Evolutionary conservation across 2,329 filamentous ascomycete genomes (phyloP).

Genomic region (Colletotrichum tamarilloi): DNA sequence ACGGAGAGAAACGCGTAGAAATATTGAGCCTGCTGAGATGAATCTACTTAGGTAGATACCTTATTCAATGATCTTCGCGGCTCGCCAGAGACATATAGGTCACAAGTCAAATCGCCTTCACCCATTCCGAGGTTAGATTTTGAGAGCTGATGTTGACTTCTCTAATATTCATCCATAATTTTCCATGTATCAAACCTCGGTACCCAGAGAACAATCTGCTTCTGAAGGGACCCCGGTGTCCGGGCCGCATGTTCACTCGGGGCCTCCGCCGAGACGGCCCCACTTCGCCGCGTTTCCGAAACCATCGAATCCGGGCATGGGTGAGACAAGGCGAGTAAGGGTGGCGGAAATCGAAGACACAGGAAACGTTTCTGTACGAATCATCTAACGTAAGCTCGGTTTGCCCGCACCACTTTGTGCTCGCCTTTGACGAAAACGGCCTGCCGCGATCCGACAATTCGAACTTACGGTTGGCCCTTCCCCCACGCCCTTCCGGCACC

Average conservation of each 20-base stretch:
- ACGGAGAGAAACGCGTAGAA: not conserved
- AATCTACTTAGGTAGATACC: no score
- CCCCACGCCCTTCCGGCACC: no score
- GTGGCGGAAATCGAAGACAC: not conserved
- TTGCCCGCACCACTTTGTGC: not conserved
- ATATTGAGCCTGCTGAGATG: not conserved
- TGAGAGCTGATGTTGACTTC: no score
- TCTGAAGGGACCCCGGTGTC: not conserved
- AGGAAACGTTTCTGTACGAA: not conserved
- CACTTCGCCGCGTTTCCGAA: not conserved
- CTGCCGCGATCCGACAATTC: conserved; percentile 2
- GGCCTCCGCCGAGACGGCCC: no score
- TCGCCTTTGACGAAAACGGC: conserved; percentile 4
- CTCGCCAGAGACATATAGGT: no score
- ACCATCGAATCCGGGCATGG: not conserved
- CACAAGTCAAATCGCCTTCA: no score
- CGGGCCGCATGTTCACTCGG: no score
- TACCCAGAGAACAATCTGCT: no score
- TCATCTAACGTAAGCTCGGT: not conserved
- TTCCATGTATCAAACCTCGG: no score
- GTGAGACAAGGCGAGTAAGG: not conserved
- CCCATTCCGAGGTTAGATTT: no score
- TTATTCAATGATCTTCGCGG: no score
- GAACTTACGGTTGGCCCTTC: not conserved
- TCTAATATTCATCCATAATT: no score